Percentiles rank a stretch among this genome's conserved stretches.
These are phyloP conservation scores for Phragmites australis DNA, from an alignment of 176 grass and related monocot genomes.

Conservation along the genomic window DNA sequence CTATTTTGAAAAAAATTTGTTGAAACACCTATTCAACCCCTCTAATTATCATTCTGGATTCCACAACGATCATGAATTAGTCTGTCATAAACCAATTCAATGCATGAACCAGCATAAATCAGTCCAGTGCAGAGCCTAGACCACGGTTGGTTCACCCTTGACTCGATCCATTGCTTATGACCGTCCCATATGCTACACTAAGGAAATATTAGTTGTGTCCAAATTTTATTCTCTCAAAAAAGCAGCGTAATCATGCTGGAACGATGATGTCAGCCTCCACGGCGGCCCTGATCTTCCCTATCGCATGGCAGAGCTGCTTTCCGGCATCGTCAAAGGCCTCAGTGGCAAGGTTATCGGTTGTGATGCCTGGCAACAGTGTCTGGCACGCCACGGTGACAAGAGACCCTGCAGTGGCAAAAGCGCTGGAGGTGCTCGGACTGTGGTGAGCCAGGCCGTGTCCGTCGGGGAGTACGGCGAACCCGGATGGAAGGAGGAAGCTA, in stretches of 20 bases:
- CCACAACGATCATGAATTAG: too few species aligned
- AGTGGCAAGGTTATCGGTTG: background rate
- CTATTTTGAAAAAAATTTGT: too few species aligned
- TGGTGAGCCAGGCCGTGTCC: background rate
- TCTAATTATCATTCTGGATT: too few species aligned
- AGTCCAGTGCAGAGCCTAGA: too few species aligned
- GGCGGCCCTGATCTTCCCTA: constrained; percentile 47
- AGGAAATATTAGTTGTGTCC: background rate
- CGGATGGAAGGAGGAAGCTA: constrained; percentile 44
- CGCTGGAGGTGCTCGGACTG: background rate
- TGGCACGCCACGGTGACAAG: constrained; percentile 43
- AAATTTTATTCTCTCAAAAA: background rate
- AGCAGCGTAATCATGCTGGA: background rate
- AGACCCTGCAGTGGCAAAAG: background rate
- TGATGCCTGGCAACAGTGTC: background rate
- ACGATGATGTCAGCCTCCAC: background rate
- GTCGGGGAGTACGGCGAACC: constrained; percentile 55
- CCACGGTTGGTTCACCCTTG: too few species aligned
- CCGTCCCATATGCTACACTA: background rate
- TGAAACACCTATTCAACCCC: too few species aligned
- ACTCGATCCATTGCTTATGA: too few species aligned
- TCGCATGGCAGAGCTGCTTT: constrained; percentile 26
- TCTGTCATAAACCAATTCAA: too few species aligned
- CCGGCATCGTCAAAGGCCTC: background rate
- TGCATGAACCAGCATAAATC: too few species aligned